Evolutionary conservation across 192 early-diverging fungal genomes (phyloP).

Genomic region (Helicostylum pulchrum): DNA sequence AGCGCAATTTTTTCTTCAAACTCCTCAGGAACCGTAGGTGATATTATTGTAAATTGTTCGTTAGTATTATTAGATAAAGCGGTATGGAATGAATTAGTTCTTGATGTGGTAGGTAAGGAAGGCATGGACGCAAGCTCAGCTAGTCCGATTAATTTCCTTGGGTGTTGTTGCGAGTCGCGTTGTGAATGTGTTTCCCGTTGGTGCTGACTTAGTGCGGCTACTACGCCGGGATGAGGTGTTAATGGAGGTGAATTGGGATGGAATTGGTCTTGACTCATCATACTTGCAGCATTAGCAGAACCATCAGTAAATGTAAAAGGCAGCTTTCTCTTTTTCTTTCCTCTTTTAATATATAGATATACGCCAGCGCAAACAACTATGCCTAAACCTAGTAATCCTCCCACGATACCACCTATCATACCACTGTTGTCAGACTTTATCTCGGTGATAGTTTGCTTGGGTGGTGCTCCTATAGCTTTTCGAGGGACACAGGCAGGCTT

Average conservation of each 20-base stretch:
- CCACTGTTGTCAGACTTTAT: too few species aligned
- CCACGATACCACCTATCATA: conserved; percentile 14
- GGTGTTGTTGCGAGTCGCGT: too few species aligned
- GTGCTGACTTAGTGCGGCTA: background rate
- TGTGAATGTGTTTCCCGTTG: background rate
- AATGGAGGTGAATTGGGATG: background rate
- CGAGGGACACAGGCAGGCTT: too few species aligned
- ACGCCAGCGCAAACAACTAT: background rate
- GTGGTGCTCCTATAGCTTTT: too few species aligned
- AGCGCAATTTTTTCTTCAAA: background rate
- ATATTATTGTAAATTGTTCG: too few species aligned
- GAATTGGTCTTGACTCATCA: background rate
- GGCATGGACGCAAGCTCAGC: too few species aligned
- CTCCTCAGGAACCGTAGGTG: background rate
- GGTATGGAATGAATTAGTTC: too few species aligned
- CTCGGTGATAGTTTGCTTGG: too few species aligned
- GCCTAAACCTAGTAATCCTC: conserved; percentile 15
- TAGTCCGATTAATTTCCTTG: too few species aligned
- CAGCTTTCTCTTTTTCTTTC: conserved; percentile 5
- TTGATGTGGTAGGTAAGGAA: too few species aligned
- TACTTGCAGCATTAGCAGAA: background rate
- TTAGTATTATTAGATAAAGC: too few species aligned
- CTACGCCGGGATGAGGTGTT: background rate
- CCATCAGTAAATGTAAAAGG: conserved; percentile 5
- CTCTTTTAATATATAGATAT: conserved; percentile 2